Evolutionary conservation across 1,284 basidiomycete genomes (phyloP), one percentile per base, ranked within the genome.

Genomic region (Trichosporon sp.): DNA sequence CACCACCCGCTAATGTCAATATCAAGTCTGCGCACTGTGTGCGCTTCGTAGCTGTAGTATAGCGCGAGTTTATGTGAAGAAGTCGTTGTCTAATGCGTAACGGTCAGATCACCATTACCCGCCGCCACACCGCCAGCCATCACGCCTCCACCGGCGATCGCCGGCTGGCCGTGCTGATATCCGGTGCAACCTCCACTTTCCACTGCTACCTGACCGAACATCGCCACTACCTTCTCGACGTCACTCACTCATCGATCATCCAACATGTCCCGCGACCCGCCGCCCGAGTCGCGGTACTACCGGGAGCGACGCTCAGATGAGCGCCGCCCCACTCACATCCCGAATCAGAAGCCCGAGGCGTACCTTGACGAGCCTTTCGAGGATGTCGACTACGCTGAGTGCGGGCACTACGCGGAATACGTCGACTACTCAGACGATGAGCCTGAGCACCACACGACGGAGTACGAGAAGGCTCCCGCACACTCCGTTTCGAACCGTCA

Each of bases 1-100:
- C 66, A 68, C 66, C 25, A 68, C 66, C 11, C 66, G 66, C 44
- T 68, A 59, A 59, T n/a, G n/a, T n/a, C n/a, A n/a, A n/a, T n/a
- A n/a, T n/a, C n/a, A n/a, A n/a, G n/a, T n/a, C n/a, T n/a, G n/a
- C n/a, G n/a, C n/a, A n/a, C n/a, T n/a, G n/a, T n/a, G n/a, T n/a
- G 36, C 19, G 40, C 19, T 10, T 44, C 16, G 40, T 44, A 44
- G 19, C 16, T 44, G 40, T 21, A 44, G 40, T 8, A 44, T n/a
- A n/a, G n/a, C n/a, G n/a, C n/a, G n/a, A n/a, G n/a, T n/a, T n/a
- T n/a, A n/a, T n/a, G n/a, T n/a, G n/a, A n/a, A n/a, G n/a, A n/a
- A n/a, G n/a, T n/a, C n/a, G n/a, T n/a, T n/a, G n/a, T n/a, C n/a
- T n/a, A n/a, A n/a, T n/a, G n/a, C n/a, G n/a, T n/a, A n/a, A n/a